These are phyloP conservation scores for Glycine soja DNA, from an alignment of 306 rosid species.

Conservation along the genomic window DNA sequence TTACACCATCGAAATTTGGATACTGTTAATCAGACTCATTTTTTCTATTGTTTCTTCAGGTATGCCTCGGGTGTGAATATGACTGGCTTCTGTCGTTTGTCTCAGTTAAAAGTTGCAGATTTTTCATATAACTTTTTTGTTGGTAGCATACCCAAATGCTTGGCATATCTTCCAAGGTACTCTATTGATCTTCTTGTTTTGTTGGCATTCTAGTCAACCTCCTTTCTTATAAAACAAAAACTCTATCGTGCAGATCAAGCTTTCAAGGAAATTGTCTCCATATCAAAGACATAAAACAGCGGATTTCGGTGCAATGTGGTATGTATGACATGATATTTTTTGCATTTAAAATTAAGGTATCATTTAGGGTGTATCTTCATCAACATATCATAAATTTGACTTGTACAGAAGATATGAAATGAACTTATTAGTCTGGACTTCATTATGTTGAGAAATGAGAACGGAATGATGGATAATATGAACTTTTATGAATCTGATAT, in stretches of 20 bases:
- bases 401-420: background rate
- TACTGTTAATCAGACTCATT: constrained; percentile 39
- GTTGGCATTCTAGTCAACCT: constrained; percentile 36
- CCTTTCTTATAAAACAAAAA: constrained; percentile 30
- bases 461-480: constrained; percentile 1
- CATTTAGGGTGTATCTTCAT: background rate
- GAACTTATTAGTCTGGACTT: background rate
- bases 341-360: constrained; percentile 14
- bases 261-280: constrained; percentile 96
- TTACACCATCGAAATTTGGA: constrained; percentile 12
- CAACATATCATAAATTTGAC: no score
- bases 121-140: constrained; percentile 91
- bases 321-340: constrained; percentile 38
- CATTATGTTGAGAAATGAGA: constrained; percentile 19
- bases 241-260: constrained; percentile 67
- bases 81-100: constrained; percentile 75
- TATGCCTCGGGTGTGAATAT: constrained; percentile 59
- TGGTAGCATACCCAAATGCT: constrained; percentile 92
- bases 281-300: constrained; percentile 65
- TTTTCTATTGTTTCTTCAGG: constrained; percentile 64
- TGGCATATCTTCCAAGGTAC: constrained; percentile 84
- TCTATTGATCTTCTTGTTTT: constrained; percentile 37
- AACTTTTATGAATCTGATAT: constrained; percentile 14
- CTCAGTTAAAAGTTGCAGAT: constrained; percentile 78
- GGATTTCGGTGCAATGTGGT: constrained; percentile 78